Evolutionary conservation across 1,284 basidiomycete species (phyloP).

Genomic region (Papiliotrema flavescens): DNA sequence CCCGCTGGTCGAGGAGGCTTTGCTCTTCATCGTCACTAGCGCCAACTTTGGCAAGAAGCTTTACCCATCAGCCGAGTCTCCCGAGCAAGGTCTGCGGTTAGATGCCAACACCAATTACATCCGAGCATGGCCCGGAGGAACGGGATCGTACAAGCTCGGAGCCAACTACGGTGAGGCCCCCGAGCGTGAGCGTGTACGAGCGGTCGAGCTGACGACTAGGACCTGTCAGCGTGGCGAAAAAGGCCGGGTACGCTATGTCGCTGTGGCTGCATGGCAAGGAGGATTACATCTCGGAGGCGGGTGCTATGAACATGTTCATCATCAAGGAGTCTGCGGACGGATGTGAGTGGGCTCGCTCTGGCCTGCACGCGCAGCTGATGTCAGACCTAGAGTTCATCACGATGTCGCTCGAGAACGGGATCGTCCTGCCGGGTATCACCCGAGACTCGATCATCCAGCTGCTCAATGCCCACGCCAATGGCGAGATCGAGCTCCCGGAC

Average conservation of each 20-base stretch:
- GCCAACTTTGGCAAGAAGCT: constrained; percentile 42
- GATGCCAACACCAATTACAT: constrained; percentile 43
- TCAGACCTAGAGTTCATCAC: constrained; percentile 43
- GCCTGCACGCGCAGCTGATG: neutral
- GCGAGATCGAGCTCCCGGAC: constrained; percentile 35
- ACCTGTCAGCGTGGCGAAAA: constrained; percentile 42
- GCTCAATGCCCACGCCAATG: constrained; percentile 33
- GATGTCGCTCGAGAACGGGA: constrained; percentile 44
- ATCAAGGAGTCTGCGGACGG: constrained; percentile 43
- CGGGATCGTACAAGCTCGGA: constrained; percentile 44
- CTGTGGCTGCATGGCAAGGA: constrained; percentile 45
- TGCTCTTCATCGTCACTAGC: constrained; percentile 42
- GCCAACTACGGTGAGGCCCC: constrained; percentile 41
- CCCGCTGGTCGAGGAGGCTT: constrained; percentile 39
- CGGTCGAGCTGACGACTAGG: constrained; percentile 14
- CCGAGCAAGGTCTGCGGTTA: constrained; percentile 31
- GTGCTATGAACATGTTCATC: constrained; percentile 46
- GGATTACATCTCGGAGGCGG: constrained; percentile 44
- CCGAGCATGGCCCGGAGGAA: constrained; percentile 46
- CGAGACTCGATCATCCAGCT: constrained; percentile 41
- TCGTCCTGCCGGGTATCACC: constrained; percentile 47
- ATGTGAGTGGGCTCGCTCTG: constrained; percentile 16
- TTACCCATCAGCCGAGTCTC: constrained; percentile 30
- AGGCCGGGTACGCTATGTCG: constrained; percentile 43
- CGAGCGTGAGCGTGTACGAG: too few relatives aligned